Evolutionary conservation across 2,329 filamentous ascomycete genomes (phyloP), one percentile per base, ranked within the genome.

Genomic region (Neopestalotiopsis sp.): DNA sequence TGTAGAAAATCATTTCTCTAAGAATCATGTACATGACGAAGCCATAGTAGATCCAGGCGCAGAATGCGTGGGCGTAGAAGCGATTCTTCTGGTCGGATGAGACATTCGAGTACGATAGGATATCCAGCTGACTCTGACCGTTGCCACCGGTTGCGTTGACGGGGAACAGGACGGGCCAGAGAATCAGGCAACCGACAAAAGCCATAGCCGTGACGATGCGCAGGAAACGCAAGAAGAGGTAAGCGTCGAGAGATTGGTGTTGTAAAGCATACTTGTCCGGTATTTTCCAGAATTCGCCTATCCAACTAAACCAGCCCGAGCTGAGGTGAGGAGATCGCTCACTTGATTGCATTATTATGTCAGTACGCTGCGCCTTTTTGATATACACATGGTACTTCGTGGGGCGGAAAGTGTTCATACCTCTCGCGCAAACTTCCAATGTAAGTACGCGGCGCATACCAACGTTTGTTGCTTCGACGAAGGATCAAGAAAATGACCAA

Each of bases 11-110:
- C 77, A 90, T 91, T 80, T 98, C 95, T 69, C 95, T 89, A 68
- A 94, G 92, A 71, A 98, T 89, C 76, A 94, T 91, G 81, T 93
- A 96, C 79, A 98, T 91, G 72, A 98, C 87, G 78, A 98, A 98
- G 61, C 89, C 89, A 79, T 92, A 94, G 81, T 94, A 98, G 64
- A 95, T 80, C 89, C 94, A 97, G 1, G 91, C 90, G 66, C 94
- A 84, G 66, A 93, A 87, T n/a, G 89, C 88, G 78, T 97, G 94
- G 0, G 94, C 95, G 79, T 92, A 98, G 79, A 93, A 91, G 72
- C 90, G 90, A 77, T 89, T 89, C 71, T 86, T 86, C 34, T 38
- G 34, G 71, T 85, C 83, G 61, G 86, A 80, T 13, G 81, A 78
- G 70, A 97, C 85, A 76, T 98, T 97, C 73, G 91, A 87, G 76